Evolutionary conservation across 164 flowering plant genomes (phyloP).

Genomic region (Vitis cinerea): DNA sequence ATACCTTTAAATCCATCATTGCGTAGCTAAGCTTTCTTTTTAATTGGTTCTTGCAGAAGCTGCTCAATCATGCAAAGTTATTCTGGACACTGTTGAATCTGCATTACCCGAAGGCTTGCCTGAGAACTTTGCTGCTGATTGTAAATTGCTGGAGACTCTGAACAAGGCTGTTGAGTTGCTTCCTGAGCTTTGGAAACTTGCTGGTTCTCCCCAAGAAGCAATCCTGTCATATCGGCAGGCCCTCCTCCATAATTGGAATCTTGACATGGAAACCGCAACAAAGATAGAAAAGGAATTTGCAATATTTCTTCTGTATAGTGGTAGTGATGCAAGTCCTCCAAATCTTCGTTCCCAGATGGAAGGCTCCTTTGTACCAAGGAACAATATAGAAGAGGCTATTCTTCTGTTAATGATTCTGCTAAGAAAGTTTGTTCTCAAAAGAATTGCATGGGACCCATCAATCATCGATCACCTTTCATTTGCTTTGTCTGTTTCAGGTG

Average conservation of each 20-base stretch:
- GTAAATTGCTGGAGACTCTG: slow-evolving; percentile 73
- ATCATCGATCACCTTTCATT: slow-evolving; percentile 76
- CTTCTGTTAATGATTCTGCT: slow-evolving; percentile 69
- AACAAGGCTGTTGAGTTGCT: slow-evolving; percentile 80
- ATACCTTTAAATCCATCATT: too few species aligned
- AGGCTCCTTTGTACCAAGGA: slow-evolving; percentile 74
- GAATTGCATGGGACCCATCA: slow-evolving; percentile 76
- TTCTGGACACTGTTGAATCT: slow-evolving; percentile 82
- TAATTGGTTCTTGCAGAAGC: slow-evolving; percentile 71
- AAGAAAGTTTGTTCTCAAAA: slow-evolving; percentile 43
- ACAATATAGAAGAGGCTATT: slow-evolving; percentile 88
- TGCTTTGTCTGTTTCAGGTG: slow-evolving; percentile 75
- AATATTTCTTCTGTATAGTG: slow-evolving; percentile 79
- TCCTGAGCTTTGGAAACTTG: slow-evolving; percentile 82
- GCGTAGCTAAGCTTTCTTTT: slow-evolving; percentile 21
- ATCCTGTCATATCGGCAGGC: slow-evolving; percentile 73
- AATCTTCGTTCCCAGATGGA: slow-evolving; percentile 76
- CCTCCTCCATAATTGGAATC: slow-evolving; percentile 78
- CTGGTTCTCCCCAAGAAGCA: slow-evolving; percentile 57
- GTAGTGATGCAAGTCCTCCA: slow-evolving; percentile 79
- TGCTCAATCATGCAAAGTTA: slow-evolving; percentile 79
- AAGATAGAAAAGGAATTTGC: slow-evolving; percentile 85
- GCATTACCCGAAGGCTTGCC: slow-evolving; percentile 80
- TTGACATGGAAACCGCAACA: slow-evolving; percentile 59
- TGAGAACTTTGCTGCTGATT: slow-evolving; percentile 52